Evolutionary conservation across 306 rosid species (phyloP), one percentile per base, ranked within the genome.

Genomic region (Castanea crenata): DNA sequence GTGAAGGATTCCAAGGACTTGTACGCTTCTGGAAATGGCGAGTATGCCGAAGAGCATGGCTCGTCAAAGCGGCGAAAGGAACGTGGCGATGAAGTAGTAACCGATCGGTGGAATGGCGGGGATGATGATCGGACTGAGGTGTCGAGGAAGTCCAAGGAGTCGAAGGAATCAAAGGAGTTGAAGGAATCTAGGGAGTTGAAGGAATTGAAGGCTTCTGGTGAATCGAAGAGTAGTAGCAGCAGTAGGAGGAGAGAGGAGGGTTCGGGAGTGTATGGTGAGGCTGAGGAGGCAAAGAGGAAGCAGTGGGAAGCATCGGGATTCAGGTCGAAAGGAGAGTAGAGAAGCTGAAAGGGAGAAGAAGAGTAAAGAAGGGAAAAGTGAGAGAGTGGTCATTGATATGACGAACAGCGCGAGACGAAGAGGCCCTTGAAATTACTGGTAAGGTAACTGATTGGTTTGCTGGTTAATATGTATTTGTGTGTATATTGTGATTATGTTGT

Each of bases 71-170:
- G 98, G 87, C 93, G 96, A 5, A 91, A 80, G 86, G 99, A 89
- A 73, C 79, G 88, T 79, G 72, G 57, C 49, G 89, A 76, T 35
- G 91, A 89, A 25, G 92, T 90, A 15, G 94, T 85, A 9, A 88
- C 90, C 52, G 99, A 96, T 55, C 84, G 99, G 86, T 93, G 99
- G 99, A 89, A 93, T 78, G 98, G 98, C 5, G 97, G 94, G 6
- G 94, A 91, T 3, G 94, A 88, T 25, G 92, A 88, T 49, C 85
- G 87, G 32, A 84, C 82, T n/a, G 92, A 88, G 34, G 93, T 88
- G 38, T 85, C 85, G 2, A 95, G 87, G 90, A 95, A 88, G 88
- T 77, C 89, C 25, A 90, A 68, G 52, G 72, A 89, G 88, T 79
- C 90, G 38, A 90, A 49, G 54, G 54, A 49, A 86, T 77, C 89